Percentiles rank a stretch among this genome's conserved stretches.
These are phyloP conservation scores for Candida nitratophila DNA, from an alignment of 805 yeast genomes.

Conservation along the genomic window DNA sequence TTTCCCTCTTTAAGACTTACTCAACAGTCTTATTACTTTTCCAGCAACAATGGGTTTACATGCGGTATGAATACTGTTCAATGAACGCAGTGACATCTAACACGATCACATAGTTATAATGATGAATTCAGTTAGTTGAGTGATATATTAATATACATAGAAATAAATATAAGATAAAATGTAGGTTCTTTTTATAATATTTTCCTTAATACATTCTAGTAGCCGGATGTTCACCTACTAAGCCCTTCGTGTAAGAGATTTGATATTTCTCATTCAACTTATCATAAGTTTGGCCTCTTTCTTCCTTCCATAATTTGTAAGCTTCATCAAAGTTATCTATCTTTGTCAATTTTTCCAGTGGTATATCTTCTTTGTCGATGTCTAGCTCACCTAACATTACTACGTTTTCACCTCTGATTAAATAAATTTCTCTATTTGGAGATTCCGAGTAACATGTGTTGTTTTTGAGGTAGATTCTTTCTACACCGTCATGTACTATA, in stretches of 20 bases:
- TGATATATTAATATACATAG: no score
- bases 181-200: neutral
- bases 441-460: conserved; percentile 55
- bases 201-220: neutral
- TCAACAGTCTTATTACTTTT: no score
- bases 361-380: conserved; percentile 75
- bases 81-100: no score
- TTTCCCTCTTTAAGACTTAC: no score
- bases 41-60: no score
- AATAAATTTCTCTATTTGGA: conserved; percentile 58
- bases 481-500: conserved; percentile 85
- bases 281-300: conserved; percentile 7
- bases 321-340: conserved; percentile 53
- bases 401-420: conserved; percentile 94
- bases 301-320: conserved; percentile 27
- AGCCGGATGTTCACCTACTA: conserved; percentile 5
- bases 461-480: conserved; percentile 64
- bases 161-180: neutral
- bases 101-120: no score
- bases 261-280: conserved; percentile 12
- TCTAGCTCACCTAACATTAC: conserved; percentile 92
- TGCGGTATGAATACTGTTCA: no score
- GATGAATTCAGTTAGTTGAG: no score
- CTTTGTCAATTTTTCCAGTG: conserved; percentile 47
- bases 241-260: conserved; percentile 12